These are phyloP conservation scores for Epichloe hybrida DNA, from an alignment of 2,329 filamentous ascomycete species.

Conservation along the genomic window DNA sequence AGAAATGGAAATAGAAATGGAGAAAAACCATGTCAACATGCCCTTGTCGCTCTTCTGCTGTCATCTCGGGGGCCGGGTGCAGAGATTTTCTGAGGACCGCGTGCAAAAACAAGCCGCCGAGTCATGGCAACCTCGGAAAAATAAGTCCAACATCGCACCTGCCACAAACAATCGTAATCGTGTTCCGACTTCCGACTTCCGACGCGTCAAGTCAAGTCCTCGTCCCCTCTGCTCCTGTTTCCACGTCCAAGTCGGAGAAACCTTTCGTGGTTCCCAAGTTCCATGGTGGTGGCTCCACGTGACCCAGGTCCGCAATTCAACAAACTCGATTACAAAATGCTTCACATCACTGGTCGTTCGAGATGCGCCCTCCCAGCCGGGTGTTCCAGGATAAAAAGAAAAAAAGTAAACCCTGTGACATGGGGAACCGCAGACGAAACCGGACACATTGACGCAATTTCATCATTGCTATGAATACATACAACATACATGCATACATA, in stretches of 20 bases:
- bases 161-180: background rate
- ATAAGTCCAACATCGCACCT: background rate
- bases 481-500: background rate
- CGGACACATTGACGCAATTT: background rate
- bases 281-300: background rate
- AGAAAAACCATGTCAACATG: background rate
- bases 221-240: background rate
- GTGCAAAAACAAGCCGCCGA: background rate
- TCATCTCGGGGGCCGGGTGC: background rate
- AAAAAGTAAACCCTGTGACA: background rate
- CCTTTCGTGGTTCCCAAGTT: background rate
- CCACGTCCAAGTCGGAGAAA: background rate
- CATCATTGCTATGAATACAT: background rate
- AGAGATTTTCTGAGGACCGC: constrained; percentile 1
- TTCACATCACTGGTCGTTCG: background rate
- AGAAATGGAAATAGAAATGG: background rate
- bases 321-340: background rate
- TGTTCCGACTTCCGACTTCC: background rate
- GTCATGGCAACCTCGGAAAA: background rate
- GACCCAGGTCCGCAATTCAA: background rate
- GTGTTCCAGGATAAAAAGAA: background rate
- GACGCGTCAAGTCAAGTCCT: background rate
- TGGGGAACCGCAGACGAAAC: background rate
- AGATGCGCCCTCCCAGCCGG: too few species aligned
- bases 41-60: background rate